These are phyloP conservation scores for Celoporthe dispersa DNA, from an alignment of 2,329 filamentous ascomycete genomes.

Conservation along the genomic window DNA sequence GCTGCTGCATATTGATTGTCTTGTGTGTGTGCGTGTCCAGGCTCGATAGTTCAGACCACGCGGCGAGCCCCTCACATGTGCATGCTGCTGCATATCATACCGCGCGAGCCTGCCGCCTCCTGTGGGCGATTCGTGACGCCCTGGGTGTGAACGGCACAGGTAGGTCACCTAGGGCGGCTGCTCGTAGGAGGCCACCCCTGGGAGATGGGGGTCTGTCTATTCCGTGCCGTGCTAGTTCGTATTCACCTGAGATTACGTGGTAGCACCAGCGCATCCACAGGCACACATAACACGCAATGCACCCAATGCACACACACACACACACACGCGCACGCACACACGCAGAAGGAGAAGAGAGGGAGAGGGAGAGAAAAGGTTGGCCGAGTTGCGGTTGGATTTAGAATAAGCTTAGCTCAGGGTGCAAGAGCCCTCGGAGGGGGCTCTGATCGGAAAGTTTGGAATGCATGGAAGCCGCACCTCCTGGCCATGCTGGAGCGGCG, in stretches of 20 bases:
- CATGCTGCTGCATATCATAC: not conserved
- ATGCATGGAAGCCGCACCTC: conserved; percentile 7
- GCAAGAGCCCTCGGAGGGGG: not conserved
- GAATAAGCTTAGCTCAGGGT: not conserved
- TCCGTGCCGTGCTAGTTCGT: conserved; percentile 13
- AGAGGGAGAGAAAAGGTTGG: not conserved
- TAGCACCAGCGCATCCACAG: conserved; percentile 1
- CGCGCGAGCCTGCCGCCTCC: not conserved
- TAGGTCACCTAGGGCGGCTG: not conserved
- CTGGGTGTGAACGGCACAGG: not conserved
- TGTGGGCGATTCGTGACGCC: not conserved
- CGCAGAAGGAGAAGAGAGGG: too few relatives aligned
- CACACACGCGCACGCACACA: not conserved
- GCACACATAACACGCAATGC: not conserved
- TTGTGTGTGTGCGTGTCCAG: not conserved
- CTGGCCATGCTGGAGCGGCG: not conserved
- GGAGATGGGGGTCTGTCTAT: not conserved
- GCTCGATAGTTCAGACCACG: conserved; percentile 2
- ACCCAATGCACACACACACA: not conserved
- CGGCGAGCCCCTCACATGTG: conserved; percentile 4
- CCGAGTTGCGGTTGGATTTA: not conserved
- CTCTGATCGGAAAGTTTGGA: conserved; percentile 14
- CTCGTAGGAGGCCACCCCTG: not conserved
- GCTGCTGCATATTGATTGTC: not conserved
- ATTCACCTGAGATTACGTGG: not conserved